Percentiles rank a stretch among this genome's conserved stretches.
phyloP scores from a whole-genome alignment of 1,139 yeast species.

The Insectozyma bohioensis region DNA sequence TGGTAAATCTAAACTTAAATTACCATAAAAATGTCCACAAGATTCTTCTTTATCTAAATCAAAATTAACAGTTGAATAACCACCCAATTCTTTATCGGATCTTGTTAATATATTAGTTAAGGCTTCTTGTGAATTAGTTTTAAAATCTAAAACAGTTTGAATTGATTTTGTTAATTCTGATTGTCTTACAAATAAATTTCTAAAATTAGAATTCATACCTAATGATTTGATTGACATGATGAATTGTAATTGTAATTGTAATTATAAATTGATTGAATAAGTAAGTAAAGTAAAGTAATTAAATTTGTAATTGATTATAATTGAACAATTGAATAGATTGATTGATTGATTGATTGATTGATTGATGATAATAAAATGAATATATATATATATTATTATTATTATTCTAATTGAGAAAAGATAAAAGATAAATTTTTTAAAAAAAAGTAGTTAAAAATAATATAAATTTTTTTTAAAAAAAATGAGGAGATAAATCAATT shows the following conservation, averaged over 20 bases:
- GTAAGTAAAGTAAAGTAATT: too few relatives aligned
- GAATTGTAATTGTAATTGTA: too few relatives aligned
- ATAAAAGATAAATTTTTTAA: too few relatives aligned
- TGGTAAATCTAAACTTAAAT: slow-evolving; percentile 72
- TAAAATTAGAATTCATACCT: slow-evolving; percentile 39
- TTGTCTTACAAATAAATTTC: slow-evolving; percentile 36
- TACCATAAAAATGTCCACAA: slow-evolving; percentile 68
- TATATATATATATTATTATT: too few relatives aligned
- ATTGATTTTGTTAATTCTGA: slow-evolving; percentile 30
- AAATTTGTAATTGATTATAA: not conserved
- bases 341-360: too few relatives aligned
- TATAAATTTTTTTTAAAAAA: too few relatives aligned
- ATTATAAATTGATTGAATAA: too few relatives aligned
- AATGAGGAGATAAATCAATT: too few relatives aligned
- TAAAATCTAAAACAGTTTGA: slow-evolving; percentile 57
- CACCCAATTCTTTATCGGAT: slow-evolving; percentile 75
- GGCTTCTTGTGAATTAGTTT: slow-evolving; percentile 38
- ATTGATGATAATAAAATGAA: too few relatives aligned
- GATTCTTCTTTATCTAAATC: slow-evolving; percentile 35
- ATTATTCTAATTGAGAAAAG: too few relatives aligned
- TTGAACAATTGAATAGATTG: not conserved
- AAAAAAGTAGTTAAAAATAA: too few relatives aligned
- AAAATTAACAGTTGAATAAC: slow-evolving; percentile 67
- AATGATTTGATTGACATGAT: slow-evolving; percentile 50
- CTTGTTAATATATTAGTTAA: slow-evolving; percentile 55